phyloP scores from a whole-genome alignment of 2,329 filamentous ascomycete species.

The Rutstroemia sp. region DNA sequence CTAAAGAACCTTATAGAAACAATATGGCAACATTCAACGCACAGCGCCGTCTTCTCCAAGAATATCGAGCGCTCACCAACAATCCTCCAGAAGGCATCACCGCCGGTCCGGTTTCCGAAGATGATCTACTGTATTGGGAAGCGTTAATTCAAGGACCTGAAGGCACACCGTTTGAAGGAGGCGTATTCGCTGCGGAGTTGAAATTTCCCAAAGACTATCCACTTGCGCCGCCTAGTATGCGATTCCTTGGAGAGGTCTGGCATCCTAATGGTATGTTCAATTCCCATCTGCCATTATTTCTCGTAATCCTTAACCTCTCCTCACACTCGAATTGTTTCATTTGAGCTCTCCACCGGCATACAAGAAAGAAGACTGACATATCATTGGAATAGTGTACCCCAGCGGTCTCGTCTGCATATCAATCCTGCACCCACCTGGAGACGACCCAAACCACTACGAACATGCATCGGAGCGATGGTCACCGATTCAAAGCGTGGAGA shows the following conservation, averaged over 20 bases:
- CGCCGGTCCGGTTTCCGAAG: constrained; percentile 85
- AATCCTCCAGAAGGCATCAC: constrained; percentile 97
- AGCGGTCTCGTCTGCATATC: constrained; percentile 94
- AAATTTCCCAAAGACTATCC: constrained; percentile 96
- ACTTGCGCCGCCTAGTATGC: constrained; percentile 93
- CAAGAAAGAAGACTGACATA: background rate
- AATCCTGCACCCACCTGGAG: constrained; percentile 93
- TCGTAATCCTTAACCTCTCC: background rate
- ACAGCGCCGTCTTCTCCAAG: constrained; percentile 81
- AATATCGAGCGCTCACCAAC: constrained; percentile 90
- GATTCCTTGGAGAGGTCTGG: constrained; percentile 88
- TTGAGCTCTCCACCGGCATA: too few species aligned
- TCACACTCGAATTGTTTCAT: too few species aligned
- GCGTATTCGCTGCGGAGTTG: constrained; percentile 89
- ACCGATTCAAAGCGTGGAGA: constrained; percentile 94
- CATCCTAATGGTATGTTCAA: constrained; percentile 76
- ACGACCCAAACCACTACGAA: constrained; percentile 98
- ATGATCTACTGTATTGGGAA: constrained; percentile 95
- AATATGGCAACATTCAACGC: constrained; percentile 54
- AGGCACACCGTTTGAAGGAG: constrained; percentile 91
- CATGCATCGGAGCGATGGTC: constrained; percentile 93
- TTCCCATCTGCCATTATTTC: background rate
- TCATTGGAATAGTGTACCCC: constrained; percentile 61
- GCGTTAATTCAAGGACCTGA: constrained; percentile 92
- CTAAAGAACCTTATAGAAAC: background rate